Percentiles rank a stretch among this genome's conserved stretches.
These are phyloP conservation scores for Henckelia pumila DNA, from an alignment of 257 asterid genomes.

Conservation along the genomic window DNA sequence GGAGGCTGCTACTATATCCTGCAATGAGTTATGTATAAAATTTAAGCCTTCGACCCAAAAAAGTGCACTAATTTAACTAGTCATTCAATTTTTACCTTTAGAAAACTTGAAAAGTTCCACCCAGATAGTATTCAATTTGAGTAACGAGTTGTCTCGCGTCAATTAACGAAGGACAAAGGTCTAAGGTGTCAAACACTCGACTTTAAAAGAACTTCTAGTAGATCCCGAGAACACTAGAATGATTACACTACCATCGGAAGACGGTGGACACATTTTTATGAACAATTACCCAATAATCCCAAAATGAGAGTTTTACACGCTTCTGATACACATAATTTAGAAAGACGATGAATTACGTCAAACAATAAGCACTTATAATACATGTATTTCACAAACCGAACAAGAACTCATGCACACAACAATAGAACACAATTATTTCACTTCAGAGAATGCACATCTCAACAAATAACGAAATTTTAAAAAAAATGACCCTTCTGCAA, in stretches of 20 bases:
- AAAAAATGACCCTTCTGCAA: slow-evolving; percentile 18
- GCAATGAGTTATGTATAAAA: slow-evolving; percentile 19
- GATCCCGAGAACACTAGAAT: no score
- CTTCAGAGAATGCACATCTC: slow-evolving; percentile 27
- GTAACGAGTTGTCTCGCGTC: no score
- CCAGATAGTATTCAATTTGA: no score
- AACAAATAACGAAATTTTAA: slow-evolving; percentile 29
- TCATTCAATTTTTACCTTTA: slow-evolving; percentile 36
- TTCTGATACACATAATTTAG: no score
- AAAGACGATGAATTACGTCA: slow-evolving; percentile 21
- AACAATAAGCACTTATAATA: slow-evolving; percentile 71
- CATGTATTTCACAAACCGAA: slow-evolving; percentile 33
- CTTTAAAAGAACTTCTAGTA: no score
- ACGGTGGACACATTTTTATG: no score
- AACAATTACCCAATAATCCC: no score
- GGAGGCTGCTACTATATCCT: slow-evolving; percentile 31
- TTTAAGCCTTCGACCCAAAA: not conserved
- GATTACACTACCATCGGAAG: no score
- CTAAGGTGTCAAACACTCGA: no score
- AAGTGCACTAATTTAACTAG: not conserved
- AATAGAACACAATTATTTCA: slow-evolving; percentile 38
- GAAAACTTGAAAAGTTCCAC: no score
- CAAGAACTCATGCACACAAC: slow-evolving; percentile 21
- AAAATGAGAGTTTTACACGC: not conserved
- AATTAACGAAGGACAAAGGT: no score